Percentiles rank a stretch among this genome's conserved stretches.
Conservation (phyloP, 306 rosid genomes). For the Trifolium dubium region DNA sequence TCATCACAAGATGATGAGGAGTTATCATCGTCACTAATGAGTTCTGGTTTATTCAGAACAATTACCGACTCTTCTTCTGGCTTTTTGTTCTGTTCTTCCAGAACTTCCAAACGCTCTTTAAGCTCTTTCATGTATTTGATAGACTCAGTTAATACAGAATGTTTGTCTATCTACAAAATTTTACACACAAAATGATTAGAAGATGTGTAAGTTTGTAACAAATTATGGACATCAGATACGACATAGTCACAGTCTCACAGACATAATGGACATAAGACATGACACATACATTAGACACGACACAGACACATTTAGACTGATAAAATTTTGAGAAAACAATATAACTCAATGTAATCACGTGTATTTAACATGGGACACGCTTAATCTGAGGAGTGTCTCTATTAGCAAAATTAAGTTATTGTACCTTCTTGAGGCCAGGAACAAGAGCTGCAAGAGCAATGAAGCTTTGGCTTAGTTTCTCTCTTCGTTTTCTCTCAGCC, state of each 20-base stretch:
- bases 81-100: conserved; percentile 64
- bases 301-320: too few species aligned
- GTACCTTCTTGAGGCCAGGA: conserved; percentile 80
- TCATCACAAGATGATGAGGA: conserved; percentile 63
- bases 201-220: too few species aligned
- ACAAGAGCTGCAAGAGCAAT: conserved; percentile 79
- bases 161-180: conserved; percentile 64
- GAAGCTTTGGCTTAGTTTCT: conserved; percentile 79
- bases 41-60: conserved; percentile 49
- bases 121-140: conserved; percentile 70
- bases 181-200: conserved; percentile 1
- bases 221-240: too few species aligned
- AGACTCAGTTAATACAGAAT: conserved; percentile 70
- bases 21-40: conserved; percentile 49
- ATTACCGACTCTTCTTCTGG: conserved; percentile 52
- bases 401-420: too few species aligned
- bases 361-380: too few species aligned
- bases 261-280: too few species aligned
- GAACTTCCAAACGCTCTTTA: conserved; percentile 52
- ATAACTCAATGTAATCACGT: too few species aligned
- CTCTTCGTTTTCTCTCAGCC: conserved; percentile 82
- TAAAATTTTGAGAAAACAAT: too few species aligned
- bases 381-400: too few species aligned
- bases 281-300: too few species aligned
- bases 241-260: too few species aligned